A percentile compares a stretch with the other conserved stretches of the same genome.
Evolutionary conservation across 805 yeast genomes (phyloP).

Genomic region (Zygosaccharomyces kombuchaensis): DNA sequence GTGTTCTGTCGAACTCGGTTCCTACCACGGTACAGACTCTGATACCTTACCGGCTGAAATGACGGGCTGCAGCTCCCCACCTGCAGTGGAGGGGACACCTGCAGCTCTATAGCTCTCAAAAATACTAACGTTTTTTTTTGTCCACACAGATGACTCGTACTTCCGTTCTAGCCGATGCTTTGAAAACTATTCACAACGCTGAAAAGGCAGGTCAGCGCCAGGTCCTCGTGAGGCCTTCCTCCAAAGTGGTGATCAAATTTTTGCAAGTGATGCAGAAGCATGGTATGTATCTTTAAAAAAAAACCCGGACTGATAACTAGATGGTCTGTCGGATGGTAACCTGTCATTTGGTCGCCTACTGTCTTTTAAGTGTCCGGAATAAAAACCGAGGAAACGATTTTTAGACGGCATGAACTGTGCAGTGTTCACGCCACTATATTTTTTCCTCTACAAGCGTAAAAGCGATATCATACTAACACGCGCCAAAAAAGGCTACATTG

Average conservation of each 20-base stretch:
- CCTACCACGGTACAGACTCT: conserved; percentile 7
- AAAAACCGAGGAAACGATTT: conserved; percentile 27
- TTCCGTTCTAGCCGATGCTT: conserved; percentile 97
- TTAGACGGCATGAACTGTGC: neutral
- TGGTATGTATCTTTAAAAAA: conserved; percentile 43
- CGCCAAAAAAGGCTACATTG: conserved; percentile 62
- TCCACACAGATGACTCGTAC: conserved; percentile 80
- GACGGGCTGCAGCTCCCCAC: conserved; percentile 1
- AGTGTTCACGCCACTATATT: neutral
- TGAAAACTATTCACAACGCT: conserved; percentile 96
- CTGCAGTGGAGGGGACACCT: neutral
- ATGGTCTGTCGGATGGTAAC: conserved; percentile 70
- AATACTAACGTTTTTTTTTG: conserved; percentile 8
- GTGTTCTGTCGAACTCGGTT: conserved; percentile 4
- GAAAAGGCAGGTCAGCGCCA: conserved; percentile 99
- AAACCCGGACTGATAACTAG: conserved; percentile 96
- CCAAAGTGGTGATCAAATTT: conserved; percentile 95
- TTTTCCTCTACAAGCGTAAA: conserved; percentile 50
- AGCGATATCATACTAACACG: conserved; percentile 15
- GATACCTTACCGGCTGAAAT: conserved; percentile 4
- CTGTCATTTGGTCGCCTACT: conserved; percentile 68
- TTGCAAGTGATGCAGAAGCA: conserved; percentile 95
- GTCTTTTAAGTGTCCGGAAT: conserved; percentile 98
- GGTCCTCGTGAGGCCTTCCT: conserved; percentile 95
- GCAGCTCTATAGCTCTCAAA: conserved; percentile 1